Base-by-base conservation (phyloP, 202 grass and related monocot genomes). In the Zizania palustris region DNA sequence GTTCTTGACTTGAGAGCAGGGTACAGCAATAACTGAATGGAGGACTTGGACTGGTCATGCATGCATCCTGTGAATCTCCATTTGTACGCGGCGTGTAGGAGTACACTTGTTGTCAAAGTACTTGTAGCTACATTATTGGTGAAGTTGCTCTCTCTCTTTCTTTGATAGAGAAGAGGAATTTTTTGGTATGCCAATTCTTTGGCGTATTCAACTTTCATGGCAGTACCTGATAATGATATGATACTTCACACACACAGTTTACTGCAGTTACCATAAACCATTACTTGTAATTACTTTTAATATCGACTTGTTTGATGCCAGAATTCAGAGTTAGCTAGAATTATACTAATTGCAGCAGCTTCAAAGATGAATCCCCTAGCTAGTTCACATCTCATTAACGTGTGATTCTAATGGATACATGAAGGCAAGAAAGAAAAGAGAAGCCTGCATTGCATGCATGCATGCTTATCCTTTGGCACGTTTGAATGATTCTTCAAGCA, bases 1-100 rank as follows among this genome's bases (percentile, higher is more conserved):
- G 72, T 85, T 81, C 80, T 86, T 89, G 90, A 92, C 90, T 75
- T 89, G 45, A 60, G 60, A 73, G 34, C 45, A 50, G 12, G 42
- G 71, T 3, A 49, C 67, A 60, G 18, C 59, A 60, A 41, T 80
- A 88, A 84, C 81, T 88, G 71, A 49, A 80, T 13, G 77, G 14
- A 60, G 71, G 51, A 88, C 76, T 40, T 75, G 76, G 28, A 84
- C 72, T 71, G 65, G 58, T 54, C 86, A 80, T 63, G 51, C n/a
- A n/a, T n/a, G 28, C 51, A 55, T 55, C 7, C 71, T 38, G 42
- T 66, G 62, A 16, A 36, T 28, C 28, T 74, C 42, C 11, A 73
- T 77, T 56, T 81, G n/a, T 66, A 82, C 84, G 49, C 66, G 14
- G 42, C 66, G 16, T 60, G 66, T 20, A 59, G 78, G 78, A 51